Evolutionary conservation across 108 stramenopile species (phyloP), one percentile per base, ranked within the genome.

Genomic region (Skeletonema tropicum): DNA sequence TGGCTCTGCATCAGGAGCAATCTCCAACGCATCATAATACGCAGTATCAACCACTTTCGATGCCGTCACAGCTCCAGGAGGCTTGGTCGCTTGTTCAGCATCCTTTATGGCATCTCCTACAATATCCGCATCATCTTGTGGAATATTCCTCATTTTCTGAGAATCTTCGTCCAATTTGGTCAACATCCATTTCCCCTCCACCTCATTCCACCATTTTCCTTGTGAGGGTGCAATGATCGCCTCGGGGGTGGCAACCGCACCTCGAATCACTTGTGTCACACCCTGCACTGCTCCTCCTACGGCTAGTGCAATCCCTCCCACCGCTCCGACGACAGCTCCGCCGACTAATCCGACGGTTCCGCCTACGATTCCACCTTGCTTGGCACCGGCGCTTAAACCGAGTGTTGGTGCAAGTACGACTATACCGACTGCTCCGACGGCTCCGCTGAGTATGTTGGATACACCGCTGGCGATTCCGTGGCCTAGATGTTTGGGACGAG

Each of bases 181-280:
- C 19, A 80, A 57, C 13, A 87, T 74, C 89, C 89, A 92, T 64
- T 77, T 66, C 15, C 86, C 85, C 14, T 87, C 86, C 10, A 58
- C 60, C 39, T 94, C 93, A 61, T 91, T 90, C 93, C 93, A 94
- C 90, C 90, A 94, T 60, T 91, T 94, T 39, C 93, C 93, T 41
- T 86, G 76, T 0, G 67, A 15, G 2, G 90, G 90, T 55, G 86
- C 89, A 9, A 81, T 83, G 13, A 91, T 68, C 42, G 87, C 70
- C 42, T 83, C 71, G 6, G 93, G 93, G 0, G 73, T 72, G 11
- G 90, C 88, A 41, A 65, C 81, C 10, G 86, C 83, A 41, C 93
- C 93, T 12, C 88, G 76, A 41, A 88, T 60, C 23, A 93, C 71
- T 71, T 89, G 88, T 3, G 79, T 70, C 2, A 77, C 79, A 7